These are phyloP conservation scores for Hanseniaspora occidentalis DNA, from an alignment of 805 yeast genomes.

Conservation along the genomic window DNA sequence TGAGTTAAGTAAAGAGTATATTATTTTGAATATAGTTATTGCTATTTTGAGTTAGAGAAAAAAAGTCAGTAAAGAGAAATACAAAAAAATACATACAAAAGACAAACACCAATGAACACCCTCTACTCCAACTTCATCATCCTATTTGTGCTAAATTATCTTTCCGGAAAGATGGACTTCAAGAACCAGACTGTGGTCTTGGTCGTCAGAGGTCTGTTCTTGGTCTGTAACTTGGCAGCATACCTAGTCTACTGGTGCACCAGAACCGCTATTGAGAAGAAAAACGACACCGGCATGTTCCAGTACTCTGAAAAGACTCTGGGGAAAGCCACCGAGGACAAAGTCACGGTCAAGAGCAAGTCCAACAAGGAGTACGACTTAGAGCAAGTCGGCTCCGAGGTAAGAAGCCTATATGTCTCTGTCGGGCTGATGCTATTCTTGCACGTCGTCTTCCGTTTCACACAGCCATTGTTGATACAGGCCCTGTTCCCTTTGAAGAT, in stretches of 20 bases:
- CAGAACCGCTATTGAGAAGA: constrained; percentile 45
- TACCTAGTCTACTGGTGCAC: constrained; percentile 55
- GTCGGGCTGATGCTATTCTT: constrained; percentile 96
- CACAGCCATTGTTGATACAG: constrained; percentile 95
- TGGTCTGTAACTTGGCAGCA: constrained; percentile 51
- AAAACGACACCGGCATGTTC: constrained; percentile 84
- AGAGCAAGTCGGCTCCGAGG: constrained; percentile 64
- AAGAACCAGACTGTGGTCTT: constrained; percentile 67
- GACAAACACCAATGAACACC: constrained; percentile 51
- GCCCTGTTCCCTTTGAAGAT: constrained; percentile 80
- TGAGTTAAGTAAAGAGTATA: too few species aligned
- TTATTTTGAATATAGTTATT: too few species aligned
- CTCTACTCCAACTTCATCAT: constrained; percentile 73
- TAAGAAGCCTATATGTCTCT: constrained; percentile 77
- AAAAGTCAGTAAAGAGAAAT: too few species aligned
- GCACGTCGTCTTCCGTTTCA: constrained; percentile 95
- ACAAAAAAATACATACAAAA: background rate
- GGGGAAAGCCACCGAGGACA: constrained; percentile 38
- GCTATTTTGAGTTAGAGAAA: too few species aligned
- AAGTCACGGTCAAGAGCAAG: constrained; percentile 32
- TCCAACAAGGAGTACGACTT: constrained; percentile 93
- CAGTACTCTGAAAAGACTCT: constrained; percentile 70
- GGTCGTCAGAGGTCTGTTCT: constrained; percentile 64
- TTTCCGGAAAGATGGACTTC: constrained; percentile 76
- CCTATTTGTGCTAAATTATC: constrained; percentile 95